Evolutionary conservation across 1,284 basidiomycete species (phyloP).

Genomic region (Coniferiporia sulphurascens): DNA sequence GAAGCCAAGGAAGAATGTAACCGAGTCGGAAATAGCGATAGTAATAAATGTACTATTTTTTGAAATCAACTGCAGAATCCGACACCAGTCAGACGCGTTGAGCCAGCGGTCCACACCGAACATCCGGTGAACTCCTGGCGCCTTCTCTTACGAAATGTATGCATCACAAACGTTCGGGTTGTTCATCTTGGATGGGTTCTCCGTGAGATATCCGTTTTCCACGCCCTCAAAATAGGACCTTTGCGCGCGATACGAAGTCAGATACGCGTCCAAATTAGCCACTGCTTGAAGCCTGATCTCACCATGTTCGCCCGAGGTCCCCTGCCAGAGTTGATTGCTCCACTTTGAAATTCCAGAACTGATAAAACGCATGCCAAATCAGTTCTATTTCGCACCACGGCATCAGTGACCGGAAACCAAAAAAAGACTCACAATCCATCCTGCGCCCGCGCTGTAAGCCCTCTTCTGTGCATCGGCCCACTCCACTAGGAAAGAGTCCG

Average conservation of each 20-base stretch:
- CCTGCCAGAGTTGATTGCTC: slow-evolving; percentile 50
- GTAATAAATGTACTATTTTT: too few relatives aligned
- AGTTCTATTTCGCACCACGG: neutral
- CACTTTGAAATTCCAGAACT: slow-evolving; percentile 79
- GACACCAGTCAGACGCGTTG: too few relatives aligned
- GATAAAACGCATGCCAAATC: neutral
- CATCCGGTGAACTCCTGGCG: neutral
- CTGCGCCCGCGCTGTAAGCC: slow-evolving; percentile 53
- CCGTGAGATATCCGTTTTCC: slow-evolving; percentile 52
- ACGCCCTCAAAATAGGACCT: slow-evolving; percentile 74
- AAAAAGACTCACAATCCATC: slow-evolving; percentile 61
- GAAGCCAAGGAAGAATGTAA: too few relatives aligned
- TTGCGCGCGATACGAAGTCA: neutral
- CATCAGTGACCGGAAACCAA: neutral
- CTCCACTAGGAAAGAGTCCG: slow-evolving; percentile 54
- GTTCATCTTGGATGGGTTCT: slow-evolving; percentile 51
- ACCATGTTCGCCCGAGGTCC: slow-evolving; percentile 56
- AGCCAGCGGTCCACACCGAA: neutral
- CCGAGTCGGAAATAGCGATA: too few relatives aligned
- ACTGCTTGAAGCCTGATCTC: slow-evolving; percentile 15
- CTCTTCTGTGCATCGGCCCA: slow-evolving; percentile 82
- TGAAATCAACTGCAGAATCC: too few relatives aligned
- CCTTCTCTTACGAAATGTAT: slow-evolving; percentile 23
- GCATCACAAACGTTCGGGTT: slow-evolving; percentile 58
- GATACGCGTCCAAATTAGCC: neutral